Base-by-base conservation (phyloP, 1,139 yeast species). In the Blastobotrys apis region DNA sequence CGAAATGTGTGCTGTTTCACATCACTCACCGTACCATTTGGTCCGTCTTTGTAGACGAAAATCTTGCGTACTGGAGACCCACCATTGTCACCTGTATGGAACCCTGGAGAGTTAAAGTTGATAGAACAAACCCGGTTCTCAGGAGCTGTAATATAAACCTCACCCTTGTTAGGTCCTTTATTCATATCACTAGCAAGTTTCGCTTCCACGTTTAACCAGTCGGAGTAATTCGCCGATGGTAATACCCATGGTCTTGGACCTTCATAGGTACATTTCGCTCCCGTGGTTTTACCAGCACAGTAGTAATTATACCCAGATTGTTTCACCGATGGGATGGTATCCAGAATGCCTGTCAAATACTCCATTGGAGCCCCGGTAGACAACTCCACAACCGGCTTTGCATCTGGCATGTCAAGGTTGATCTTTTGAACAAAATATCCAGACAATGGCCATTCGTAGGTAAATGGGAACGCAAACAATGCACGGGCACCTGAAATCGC, bases 91-190 rank as follows among this genome's bases (percentile, higher is more conserved):
- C 44, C 48, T 12, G 68, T 58, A 19, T 55, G 47, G 53, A 69
- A 71, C n/a, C 60, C 64, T 0, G 74, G 64, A 5, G 77, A 67
- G 55, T 76, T 75, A 65, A 86, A 85, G 17, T 64, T 60, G 30
- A 86, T 52, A 22, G 68, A 68, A 63, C 95, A 86, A 51, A 73
- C 71, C 56, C 94, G 74, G 59, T 80, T 81, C 33, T 80, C 78
- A 17, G 74, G 73, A 1, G 77, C 86, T 36, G 69, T 67, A 41
- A 86, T 75, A 45, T 65, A 65, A 33, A 86, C 56, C 49, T 81
- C 81, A 0, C 86, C 88, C 25, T 74, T 72, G 48, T 81, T 71
- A 40, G 88, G 84, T 0, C 85, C 84, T 22, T 38, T 42, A 10
- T 6, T 23, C 10, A 10, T 10, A 23, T 6, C 10, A 12, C 32